A percentile compares a stretch with the other conserved stretches of the same genome.
phyloP scores from a whole-genome alignment of 176 grass and related monocot genomes.

The Bromus sterilis region DNA sequence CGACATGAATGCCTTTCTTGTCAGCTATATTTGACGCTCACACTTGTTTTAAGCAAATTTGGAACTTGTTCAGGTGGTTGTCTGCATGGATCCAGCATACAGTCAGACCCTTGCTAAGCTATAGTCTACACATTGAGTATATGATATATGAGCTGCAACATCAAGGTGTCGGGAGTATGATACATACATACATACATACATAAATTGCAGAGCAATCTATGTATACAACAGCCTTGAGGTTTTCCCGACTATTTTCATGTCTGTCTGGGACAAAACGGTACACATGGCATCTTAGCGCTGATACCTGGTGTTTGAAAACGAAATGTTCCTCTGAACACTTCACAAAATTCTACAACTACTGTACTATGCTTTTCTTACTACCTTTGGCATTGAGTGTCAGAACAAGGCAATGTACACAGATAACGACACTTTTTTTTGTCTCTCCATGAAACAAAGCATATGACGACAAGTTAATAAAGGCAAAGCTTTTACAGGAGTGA shows the following conservation, averaged over 20 bases:
- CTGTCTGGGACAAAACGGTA: neutral
- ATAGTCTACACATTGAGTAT: slow-evolving; percentile 12
- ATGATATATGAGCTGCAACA: neutral
- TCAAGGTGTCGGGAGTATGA: neutral
- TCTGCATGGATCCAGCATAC: slow-evolving; percentile 72
- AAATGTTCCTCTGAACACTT: neutral
- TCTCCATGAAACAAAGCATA: neutral
- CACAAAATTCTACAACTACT: neutral
- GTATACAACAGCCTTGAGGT: neutral
- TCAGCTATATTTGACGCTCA: neutral
- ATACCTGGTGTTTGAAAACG: neutral
- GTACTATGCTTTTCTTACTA: no score
- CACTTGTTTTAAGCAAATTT: neutral
- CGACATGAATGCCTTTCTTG: neutral
- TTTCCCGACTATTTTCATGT: neutral
- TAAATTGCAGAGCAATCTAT: neutral
- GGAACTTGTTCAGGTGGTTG: slow-evolving; percentile 50
- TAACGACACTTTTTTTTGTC: neutral
- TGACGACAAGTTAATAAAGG: neutral
- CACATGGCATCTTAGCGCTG: neutral
- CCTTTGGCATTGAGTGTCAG: no score
- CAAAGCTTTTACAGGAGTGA: neutral
- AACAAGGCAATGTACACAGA: neutral
- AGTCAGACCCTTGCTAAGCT: slow-evolving; percentile 49
- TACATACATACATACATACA: neutral